These are phyloP conservation scores for Colletotrichum sp. DNA, from an alignment of 2,329 filamentous ascomycete genomes.

Conservation along the genomic window DNA sequence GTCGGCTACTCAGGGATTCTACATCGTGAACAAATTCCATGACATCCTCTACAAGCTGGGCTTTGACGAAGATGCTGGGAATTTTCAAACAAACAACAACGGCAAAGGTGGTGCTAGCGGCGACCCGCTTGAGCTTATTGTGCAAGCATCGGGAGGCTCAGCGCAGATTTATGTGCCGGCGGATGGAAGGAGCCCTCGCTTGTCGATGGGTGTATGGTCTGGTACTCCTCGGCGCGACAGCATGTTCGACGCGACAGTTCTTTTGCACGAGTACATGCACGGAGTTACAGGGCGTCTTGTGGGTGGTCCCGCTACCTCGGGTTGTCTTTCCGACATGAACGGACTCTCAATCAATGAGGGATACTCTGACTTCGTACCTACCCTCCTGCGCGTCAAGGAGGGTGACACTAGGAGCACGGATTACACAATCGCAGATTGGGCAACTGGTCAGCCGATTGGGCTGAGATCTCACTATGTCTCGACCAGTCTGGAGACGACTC, in stretches of 20 bases:
- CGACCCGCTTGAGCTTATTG: conserved; percentile 60
- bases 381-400: neutral
- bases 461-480: neutral
- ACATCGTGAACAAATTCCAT: conserved; percentile 64
- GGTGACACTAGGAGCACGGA: neutral
- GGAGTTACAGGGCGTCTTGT: neutral
- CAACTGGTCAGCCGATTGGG: neutral
- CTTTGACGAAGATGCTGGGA: conserved; percentile 62
- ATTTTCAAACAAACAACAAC: conserved; percentile 64
- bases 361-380: neutral
- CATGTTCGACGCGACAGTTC: neutral
- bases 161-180: neutral
- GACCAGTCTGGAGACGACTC: neutral
- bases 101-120: conserved; percentile 53
- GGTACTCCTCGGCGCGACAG: neutral
- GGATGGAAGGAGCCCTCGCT: neutral
- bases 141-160: conserved; percentile 42
- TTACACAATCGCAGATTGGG: neutral
- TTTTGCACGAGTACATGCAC: neutral
- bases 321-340: neutral
- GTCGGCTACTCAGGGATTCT: conserved; percentile 64
- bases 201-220: neutral
- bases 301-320: neutral
- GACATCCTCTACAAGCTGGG: conserved; percentile 63
- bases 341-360: neutral